These are phyloP conservation scores for Vitellaria paradoxa DNA, from an alignment of 179 eudicot species.

Conservation along the genomic window DNA sequence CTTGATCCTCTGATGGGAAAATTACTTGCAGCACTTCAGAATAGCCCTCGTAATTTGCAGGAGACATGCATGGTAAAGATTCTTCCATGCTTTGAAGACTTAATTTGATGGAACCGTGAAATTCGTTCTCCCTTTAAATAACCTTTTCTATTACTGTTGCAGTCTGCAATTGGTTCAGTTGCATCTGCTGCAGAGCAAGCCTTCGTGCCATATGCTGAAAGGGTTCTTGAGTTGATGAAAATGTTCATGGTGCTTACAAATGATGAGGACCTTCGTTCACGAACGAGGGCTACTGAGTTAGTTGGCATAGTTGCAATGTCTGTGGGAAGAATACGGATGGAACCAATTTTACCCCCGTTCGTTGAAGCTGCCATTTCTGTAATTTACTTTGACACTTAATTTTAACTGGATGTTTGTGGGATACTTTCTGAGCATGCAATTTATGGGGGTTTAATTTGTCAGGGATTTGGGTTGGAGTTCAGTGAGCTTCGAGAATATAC, in stretches of 20 bases:
- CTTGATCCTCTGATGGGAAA: constrained; percentile 88
- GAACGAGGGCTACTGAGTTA: constrained; percentile 97
- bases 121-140: constrained; percentile 9
- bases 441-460: constrained; percentile 19
- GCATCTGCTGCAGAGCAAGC: constrained; percentile 97
- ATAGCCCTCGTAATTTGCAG: constrained; percentile 81
- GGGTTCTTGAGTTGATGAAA: constrained; percentile 94
- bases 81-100: constrained; percentile 5
- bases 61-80: constrained; percentile 94
- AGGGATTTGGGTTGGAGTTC: constrained; percentile 89
- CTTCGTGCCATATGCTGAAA: constrained; percentile 91
- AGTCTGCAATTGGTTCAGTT: constrained; percentile 98
- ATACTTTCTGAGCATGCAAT: constrained; percentile 11
- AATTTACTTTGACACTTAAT: constrained; percentile 15
- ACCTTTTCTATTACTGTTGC: constrained; percentile 23
- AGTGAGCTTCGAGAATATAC: constrained; percentile 98
- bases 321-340: constrained; percentile 88
- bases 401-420: background rate
- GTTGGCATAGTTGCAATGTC: constrained; percentile 97
- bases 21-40: constrained; percentile 77
- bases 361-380: constrained; percentile 98
- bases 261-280: constrained; percentile 83
- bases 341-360: constrained; percentile 84
- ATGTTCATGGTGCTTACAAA: constrained; percentile 81
- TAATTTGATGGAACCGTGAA: constrained; percentile 1